Conservation (phyloP, 148 eudicot genomes). For the Chenopodium berlandieri region DNA sequence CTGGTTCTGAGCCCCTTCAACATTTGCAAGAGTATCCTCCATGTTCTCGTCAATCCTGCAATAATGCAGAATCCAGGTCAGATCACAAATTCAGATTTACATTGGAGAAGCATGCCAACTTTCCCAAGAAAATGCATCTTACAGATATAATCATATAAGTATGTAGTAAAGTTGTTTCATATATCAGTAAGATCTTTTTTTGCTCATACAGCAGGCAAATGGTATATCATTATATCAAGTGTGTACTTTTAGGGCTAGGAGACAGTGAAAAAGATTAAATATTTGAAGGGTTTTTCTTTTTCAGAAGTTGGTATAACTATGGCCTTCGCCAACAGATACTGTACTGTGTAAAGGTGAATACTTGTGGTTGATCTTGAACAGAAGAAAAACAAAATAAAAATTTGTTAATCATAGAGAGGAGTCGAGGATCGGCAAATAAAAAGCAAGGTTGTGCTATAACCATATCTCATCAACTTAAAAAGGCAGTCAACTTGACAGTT, state of each 20-base stretch:
- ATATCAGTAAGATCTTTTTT: not conserved
- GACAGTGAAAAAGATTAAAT: not conserved
- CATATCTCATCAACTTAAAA: not conserved
- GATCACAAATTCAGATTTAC: not conserved
- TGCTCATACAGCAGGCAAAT: not conserved
- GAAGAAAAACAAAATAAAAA: not conserved
- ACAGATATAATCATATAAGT: not conserved
- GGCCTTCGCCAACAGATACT: not conserved
- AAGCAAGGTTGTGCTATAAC: not conserved
- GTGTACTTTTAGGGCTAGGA: not conserved
- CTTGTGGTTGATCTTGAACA: not conserved
- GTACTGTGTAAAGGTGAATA: not conserved
- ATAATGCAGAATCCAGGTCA: constrained; percentile 2
- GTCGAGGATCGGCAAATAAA: not conserved
- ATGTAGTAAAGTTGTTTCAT: not conserved
- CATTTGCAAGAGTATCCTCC: constrained; percentile 72
- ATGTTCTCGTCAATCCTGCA: constrained; percentile 79
- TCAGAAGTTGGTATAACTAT: not conserved
- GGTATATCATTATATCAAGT: not conserved
- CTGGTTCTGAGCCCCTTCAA: constrained; percentile 74
- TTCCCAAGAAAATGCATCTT: not conserved
- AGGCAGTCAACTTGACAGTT: not conserved
- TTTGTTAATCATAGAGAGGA: not conserved
- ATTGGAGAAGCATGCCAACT: constrained; percentile 1
- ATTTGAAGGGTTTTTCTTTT: not conserved